Base-by-base conservation (phyloP, 495 filamentous ascomycete species). In the Penicillium antarcticum region DNA sequence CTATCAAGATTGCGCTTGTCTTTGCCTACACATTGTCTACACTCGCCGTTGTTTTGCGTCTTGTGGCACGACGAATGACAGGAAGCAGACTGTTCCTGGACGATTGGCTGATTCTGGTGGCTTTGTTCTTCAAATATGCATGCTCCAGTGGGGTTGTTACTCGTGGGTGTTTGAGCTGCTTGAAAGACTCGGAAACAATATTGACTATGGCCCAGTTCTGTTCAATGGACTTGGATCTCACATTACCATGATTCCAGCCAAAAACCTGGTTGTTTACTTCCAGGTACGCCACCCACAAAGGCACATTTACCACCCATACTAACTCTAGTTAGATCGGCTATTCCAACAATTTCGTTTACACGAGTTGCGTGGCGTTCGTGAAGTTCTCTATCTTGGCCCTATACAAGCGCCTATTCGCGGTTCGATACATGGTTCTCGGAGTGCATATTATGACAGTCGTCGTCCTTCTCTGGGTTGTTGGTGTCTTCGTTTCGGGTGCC, bases 351-450 rank as follows among this genome's bases (percentile, higher is more conserved):
- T 68, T 71, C 21, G 33, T 67, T 21, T 73, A 74, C 48, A 62
- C 62, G 9, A 18, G 54, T 37, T 59, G 53, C 16, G 47, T 71
- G 16, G 56, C 56, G 0, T 64, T 67, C 32, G 67, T 70, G 55
- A 79, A 77, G 45, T 52, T 68, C 9, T 79, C 75, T 3, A 74
- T 79, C 38, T 45, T 79, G 14, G 60, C 68, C 1, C 60, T 77
- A 9, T 71, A 75, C 45, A 63, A 61, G 17, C 72, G 72, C 0
- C 34, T 77, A 0, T 75, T 79, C 39, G 44, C 59, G 0, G 59
- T 48, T 9, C 60, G 51, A 31, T 23, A 52, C 11, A 66, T 74
- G 62, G 55, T 53, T 7, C 18, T 60, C 14, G 61, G 57, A 4
- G 55, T 62, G 34, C 62, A 66, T 26, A 13, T 62, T 0, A 56